A percentile compares a stretch with the other conserved stretches of the same genome.
phyloP scores from a whole-genome alignment of 2,329 filamentous ascomycete species.

The Microcyclospora pomicola region DNA sequence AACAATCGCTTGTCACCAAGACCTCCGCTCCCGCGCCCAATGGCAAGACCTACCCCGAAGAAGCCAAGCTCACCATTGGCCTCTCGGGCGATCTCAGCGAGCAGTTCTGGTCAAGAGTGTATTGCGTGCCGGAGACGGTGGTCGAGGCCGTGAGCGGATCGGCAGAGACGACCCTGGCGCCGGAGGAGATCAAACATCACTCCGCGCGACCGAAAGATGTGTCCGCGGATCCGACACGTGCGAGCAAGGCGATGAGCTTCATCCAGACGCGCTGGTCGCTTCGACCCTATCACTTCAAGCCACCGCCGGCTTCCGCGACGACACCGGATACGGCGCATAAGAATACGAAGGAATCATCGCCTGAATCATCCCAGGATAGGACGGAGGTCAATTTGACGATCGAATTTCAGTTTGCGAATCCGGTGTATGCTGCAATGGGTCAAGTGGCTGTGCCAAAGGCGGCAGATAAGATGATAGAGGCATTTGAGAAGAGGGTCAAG shows the following conservation, averaged over 20 bases:
- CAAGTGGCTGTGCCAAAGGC: constrained; percentile 70
- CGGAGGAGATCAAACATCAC: constrained; percentile 29
- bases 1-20: constrained; percentile 58
- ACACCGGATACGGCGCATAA: constrained; percentile 12
- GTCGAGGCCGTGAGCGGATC: constrained; percentile 66
- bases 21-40: constrained; percentile 44
- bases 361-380: constrained; percentile 29
- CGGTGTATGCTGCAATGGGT: constrained; percentile 74
- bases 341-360: constrained; percentile 28
- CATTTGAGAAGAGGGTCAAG: constrained; percentile 72
- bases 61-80: constrained; percentile 69
- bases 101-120: constrained; percentile 65
- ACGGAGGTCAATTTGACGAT: constrained; percentile 67
- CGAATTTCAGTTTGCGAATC: constrained; percentile 73
- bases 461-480: constrained; percentile 77
- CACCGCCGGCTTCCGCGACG: constrained; percentile 29
- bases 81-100: constrained; percentile 73
- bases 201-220: constrained; percentile 21
- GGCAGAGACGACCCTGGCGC: constrained; percentile 32
- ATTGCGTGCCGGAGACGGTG: constrained; percentile 56
- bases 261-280: constrained; percentile 59
- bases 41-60: constrained; percentile 49
- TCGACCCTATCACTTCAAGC: constrained; percentile 30
- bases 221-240: constrained; percentile 24
- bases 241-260: constrained; percentile 44